Conservation (phyloP, 345 rosid species). For the Mangifera indica region DNA sequence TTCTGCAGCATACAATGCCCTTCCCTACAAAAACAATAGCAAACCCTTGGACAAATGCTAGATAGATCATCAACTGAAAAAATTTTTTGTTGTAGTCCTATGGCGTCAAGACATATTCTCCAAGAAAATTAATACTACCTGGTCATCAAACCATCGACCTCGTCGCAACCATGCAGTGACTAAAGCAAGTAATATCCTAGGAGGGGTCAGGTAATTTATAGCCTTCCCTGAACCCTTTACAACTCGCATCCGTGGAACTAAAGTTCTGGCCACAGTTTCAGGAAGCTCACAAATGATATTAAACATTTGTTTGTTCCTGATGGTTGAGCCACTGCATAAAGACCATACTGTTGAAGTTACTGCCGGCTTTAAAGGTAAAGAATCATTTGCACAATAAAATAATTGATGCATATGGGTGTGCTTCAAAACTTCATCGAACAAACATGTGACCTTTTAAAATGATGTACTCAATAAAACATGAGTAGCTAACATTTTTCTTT, state of each 20-base stretch:
- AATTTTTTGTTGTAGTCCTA: no score
- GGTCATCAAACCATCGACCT: conserved; percentile 96
- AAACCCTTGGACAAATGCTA: no score
- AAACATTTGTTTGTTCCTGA: conserved; percentile 79
- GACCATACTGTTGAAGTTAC: not conserved
- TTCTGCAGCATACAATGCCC: conserved; percentile 89
- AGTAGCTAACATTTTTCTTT: not conserved
- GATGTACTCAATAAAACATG: not conserved
- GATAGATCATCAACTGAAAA: no score
- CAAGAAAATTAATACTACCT: conserved; percentile 43
- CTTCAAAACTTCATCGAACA: not conserved
- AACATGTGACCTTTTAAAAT: not conserved
- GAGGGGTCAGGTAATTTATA: conserved; percentile 81
- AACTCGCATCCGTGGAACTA: conserved; percentile 88
- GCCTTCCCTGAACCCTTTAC: conserved; percentile 84
- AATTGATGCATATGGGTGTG: not conserved
- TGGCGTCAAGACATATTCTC: no score
- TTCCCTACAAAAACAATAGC: conserved; percentile 44
- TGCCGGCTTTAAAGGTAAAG: no score
- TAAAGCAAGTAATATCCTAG: conserved; percentile 83
- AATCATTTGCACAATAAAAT: not conserved
- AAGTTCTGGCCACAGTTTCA: conserved; percentile 88
- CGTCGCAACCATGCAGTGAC: conserved; percentile 89
- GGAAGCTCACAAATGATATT: conserved; percentile 94
- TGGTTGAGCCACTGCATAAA: conserved; percentile 70